Evolutionary conservation across 345 rosid species (phyloP).

Genomic region (Zanthoxylum bungeanum): DNA sequence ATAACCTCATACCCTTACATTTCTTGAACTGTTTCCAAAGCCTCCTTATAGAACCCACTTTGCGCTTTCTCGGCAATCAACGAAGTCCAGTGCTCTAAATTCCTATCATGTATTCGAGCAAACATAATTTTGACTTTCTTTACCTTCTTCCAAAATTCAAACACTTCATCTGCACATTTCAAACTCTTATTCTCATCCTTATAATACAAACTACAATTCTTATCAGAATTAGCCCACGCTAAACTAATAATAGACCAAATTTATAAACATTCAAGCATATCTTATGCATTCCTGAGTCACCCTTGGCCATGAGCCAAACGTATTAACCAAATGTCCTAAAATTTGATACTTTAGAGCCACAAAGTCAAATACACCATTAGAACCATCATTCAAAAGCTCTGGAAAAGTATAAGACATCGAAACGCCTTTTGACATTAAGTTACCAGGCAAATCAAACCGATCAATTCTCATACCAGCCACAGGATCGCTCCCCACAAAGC

Average conservation of each 20-base stretch:
- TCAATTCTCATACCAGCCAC: conserved; percentile 33
- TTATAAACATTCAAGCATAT: conserved; percentile 41
- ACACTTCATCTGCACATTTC: too few relatives aligned
- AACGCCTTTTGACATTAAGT: conserved; percentile 29
- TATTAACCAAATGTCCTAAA: conserved; percentile 44
- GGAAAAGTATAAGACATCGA: conserved; percentile 58
- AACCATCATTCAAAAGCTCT: conserved; percentile 26
- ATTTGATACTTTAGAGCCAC: conserved; percentile 47
- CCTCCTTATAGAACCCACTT: too few relatives aligned
- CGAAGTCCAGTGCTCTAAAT: too few relatives aligned
- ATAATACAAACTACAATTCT: too few relatives aligned
- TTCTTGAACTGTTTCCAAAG: too few relatives aligned
- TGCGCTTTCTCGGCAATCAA: too few relatives aligned
- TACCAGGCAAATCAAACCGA: conserved; percentile 40
- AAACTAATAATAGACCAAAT: conserved; percentile 39
- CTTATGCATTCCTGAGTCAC: conserved; percentile 27
- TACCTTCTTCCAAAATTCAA: conserved; percentile 68
- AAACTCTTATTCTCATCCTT: too few relatives aligned
- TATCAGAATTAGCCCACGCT: too few relatives aligned
- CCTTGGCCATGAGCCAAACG: conserved; percentile 47
- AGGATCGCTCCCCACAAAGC: conserved; percentile 47
- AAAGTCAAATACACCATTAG: conserved; percentile 18
- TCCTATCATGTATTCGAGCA: too few relatives aligned
- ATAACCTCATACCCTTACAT: conserved; percentile 95
- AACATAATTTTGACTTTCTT: too few relatives aligned